Percentiles rank a stretch among this genome's conserved stretches.
These are phyloP conservation scores for Juncus inflexus DNA, from an alignment of 176 grass and related monocot species.

Conservation along the genomic window DNA sequence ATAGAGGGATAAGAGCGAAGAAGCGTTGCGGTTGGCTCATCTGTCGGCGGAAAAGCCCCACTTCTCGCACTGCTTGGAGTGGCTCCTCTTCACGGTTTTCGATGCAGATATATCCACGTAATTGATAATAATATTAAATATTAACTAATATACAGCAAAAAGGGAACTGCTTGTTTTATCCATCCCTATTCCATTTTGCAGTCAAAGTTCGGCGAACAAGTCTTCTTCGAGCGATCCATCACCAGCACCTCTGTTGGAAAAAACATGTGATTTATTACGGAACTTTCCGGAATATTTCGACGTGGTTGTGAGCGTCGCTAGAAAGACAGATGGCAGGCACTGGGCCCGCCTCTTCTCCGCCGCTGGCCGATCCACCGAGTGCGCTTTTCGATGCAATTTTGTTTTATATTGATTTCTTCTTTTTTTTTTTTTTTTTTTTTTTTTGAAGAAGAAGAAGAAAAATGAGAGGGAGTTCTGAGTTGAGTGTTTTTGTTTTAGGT, in stretches of 20 bases:
- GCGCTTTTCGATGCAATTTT: conserved; percentile 26
- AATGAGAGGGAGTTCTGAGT: conserved; percentile 10
- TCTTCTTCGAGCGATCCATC: conserved; percentile 28
- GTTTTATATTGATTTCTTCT: conserved; percentile 1
- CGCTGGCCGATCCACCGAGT: conserved; percentile 95
- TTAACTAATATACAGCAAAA: background rate
- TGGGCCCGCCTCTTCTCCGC: conserved; percentile 94
- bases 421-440: background rate
- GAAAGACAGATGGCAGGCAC: conserved; percentile 97
- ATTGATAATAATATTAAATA: background rate
- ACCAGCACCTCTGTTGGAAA: conserved; percentile 80
- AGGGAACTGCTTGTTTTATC: conserved; percentile 1
- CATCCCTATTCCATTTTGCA: conserved; percentile 24
- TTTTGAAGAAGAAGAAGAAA: background rate
- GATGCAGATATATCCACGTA: conserved; percentile 99
- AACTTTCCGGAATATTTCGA: conserved; percentile 98
- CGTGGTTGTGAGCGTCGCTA: conserved; percentile 97
- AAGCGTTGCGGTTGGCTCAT: conserved; percentile 80
- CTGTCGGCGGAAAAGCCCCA: conserved; percentile 96
- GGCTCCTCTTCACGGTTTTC: conserved; percentile 99
- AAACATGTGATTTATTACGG: conserved; percentile 73
- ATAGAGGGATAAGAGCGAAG: conserved; percentile 89
- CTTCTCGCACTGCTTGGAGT: conserved; percentile 97
- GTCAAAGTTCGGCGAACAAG: conserved; percentile 78
- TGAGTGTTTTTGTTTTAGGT: conserved; percentile 43